phyloP scores from a whole-genome alignment of 2,329 filamentous ascomycete species.

The Sporothrix dimorphospora region DNA sequence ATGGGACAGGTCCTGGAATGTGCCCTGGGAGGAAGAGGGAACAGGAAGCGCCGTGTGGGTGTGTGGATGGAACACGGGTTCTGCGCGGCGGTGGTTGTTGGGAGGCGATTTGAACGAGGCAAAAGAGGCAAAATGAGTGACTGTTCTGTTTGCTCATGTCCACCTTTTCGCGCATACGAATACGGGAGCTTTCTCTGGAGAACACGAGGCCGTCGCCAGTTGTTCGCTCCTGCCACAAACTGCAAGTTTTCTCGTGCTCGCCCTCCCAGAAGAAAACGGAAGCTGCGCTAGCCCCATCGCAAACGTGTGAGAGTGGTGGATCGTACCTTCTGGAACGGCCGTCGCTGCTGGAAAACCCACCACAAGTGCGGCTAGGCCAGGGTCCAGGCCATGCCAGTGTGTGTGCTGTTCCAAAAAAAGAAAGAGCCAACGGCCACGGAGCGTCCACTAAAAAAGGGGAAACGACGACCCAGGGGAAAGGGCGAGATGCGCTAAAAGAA shows the following conservation, averaged over 20 bases:
- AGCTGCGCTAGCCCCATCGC: slow-evolving; percentile 6
- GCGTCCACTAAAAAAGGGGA: slow-evolving; percentile 6
- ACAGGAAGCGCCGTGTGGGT: not conserved
- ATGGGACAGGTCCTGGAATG: not conserved
- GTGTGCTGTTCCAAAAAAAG: slow-evolving; percentile 27
- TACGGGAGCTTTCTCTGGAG: not conserved
- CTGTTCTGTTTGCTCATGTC: not conserved
- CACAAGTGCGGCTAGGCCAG: not conserved
- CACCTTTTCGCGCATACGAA: not conserved
- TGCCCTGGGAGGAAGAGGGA: not conserved
- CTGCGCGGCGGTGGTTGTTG: slow-evolving; percentile 16
- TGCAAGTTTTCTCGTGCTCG: slow-evolving; percentile 8
- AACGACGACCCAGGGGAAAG: not conserved
- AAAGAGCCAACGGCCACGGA: slow-evolving; percentile 22
- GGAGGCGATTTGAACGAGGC: not conserved
- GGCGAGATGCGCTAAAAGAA: not conserved
- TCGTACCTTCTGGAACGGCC: slow-evolving; percentile 27
- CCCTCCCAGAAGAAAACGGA: not conserved
- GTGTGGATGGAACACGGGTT: slow-evolving; percentile 26
- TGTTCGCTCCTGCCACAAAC: slow-evolving; percentile 13
- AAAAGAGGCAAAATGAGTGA: not conserved
- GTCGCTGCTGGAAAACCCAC: slow-evolving; percentile 14
- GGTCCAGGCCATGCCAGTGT: slow-evolving; percentile 5
- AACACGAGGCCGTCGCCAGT: slow-evolving; percentile 3
- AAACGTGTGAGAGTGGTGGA: slow-evolving; percentile 18